These are phyloP conservation scores for Starmerella apicola DNA, from an alignment of 805 yeast species.

Conservation along the genomic window DNA sequence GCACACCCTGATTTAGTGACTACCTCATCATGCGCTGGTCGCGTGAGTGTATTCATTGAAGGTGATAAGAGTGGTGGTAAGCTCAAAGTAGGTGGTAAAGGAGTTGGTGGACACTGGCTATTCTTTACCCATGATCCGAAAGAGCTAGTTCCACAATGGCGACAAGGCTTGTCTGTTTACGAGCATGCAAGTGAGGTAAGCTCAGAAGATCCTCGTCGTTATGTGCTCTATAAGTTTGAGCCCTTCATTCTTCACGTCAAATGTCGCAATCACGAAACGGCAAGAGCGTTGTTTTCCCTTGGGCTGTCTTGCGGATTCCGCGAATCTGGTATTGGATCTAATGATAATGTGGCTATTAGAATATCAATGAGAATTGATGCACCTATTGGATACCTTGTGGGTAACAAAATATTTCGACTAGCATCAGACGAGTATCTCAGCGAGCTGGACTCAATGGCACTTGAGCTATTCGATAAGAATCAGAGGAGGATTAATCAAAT, in stretches of 20 bases:
- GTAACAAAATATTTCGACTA: slow-evolving; percentile 29
- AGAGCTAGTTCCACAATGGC: slow-evolving; percentile 30
- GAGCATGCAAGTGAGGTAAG: slow-evolving; percentile 10
- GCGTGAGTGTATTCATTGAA: slow-evolving; percentile 71
- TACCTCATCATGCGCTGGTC: slow-evolving; percentile 79
- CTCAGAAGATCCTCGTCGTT: slow-evolving; percentile 33
- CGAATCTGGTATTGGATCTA: slow-evolving; percentile 75
- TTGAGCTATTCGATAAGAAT: slow-evolving; percentile 58
- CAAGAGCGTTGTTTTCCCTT: slow-evolving; percentile 47
- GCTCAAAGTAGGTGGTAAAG: slow-evolving; percentile 58
- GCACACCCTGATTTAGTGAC: slow-evolving; percentile 57
- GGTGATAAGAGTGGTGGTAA: slow-evolving; percentile 42
- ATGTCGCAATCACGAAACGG: slow-evolving; percentile 49
- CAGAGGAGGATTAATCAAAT: slow-evolving; percentile 41
- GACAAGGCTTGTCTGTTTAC: slow-evolving; percentile 19
- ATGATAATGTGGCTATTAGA: slow-evolving; percentile 64
- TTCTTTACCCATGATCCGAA: slow-evolving; percentile 58
- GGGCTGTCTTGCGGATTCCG: slow-evolving; percentile 82
- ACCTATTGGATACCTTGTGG: slow-evolving; percentile 52
- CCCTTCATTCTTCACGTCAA: slow-evolving; percentile 77
- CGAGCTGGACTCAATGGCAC: slow-evolving; percentile 41
- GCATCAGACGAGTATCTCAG: slow-evolving; percentile 43
- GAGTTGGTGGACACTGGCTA: slow-evolving; percentile 74
- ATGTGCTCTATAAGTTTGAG: slow-evolving; percentile 65
- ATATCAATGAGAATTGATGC: slow-evolving; percentile 61